Percentiles rank a stretch among this genome's conserved stretches.
These are phyloP conservation scores for Trichoderma lentiforme DNA, from an alignment of 2,329 filamentous ascomycete genomes.

Conservation along the genomic window DNA sequence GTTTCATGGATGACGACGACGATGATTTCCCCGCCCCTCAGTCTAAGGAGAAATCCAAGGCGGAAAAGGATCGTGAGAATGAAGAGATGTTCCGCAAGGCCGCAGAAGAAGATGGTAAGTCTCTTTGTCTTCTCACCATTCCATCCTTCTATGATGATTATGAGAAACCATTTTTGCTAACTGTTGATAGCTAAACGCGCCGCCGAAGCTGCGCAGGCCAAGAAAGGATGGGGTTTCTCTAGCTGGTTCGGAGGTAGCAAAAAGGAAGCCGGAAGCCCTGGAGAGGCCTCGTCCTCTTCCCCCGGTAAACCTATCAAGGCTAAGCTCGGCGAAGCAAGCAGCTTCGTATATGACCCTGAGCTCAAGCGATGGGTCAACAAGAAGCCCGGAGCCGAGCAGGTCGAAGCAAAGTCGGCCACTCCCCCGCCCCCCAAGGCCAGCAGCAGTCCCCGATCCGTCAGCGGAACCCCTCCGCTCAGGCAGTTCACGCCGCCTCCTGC, in stretches of 20 bases:
- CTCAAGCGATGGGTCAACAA: constrained; percentile 98
- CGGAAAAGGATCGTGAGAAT: constrained; percentile 72
- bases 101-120: constrained; percentile 69
- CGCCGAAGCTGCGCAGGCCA: constrained; percentile 44
- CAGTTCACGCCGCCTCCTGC: constrained; percentile 33
- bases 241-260: constrained; percentile 79
- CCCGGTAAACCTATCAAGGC: constrained; percentile 73
- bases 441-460: constrained; percentile 50
- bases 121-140: background rate
- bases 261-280: constrained; percentile 46
- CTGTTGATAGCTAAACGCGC: constrained; percentile 56
- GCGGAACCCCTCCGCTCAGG: constrained; percentile 49
- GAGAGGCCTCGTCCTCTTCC: constrained; percentile 39
- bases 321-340: constrained; percentile 90
- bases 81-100: constrained; percentile 83
- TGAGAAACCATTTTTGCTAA: constrained; percentile 17
- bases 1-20: constrained; percentile 79
- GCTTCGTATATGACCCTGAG: constrained; percentile 93
- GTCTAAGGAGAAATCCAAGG: constrained; percentile 57
- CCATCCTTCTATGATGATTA: background rate
- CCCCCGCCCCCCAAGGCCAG: constrained; percentile 73
- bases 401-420: constrained; percentile 58
- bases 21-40: constrained; percentile 59
- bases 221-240: constrained; percentile 75
- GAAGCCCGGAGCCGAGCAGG: constrained; percentile 68